These are phyloP conservation scores for Gamsiella multidivaricata DNA, from an alignment of 192 early-diverging fungal species.

Conservation along the genomic window DNA sequence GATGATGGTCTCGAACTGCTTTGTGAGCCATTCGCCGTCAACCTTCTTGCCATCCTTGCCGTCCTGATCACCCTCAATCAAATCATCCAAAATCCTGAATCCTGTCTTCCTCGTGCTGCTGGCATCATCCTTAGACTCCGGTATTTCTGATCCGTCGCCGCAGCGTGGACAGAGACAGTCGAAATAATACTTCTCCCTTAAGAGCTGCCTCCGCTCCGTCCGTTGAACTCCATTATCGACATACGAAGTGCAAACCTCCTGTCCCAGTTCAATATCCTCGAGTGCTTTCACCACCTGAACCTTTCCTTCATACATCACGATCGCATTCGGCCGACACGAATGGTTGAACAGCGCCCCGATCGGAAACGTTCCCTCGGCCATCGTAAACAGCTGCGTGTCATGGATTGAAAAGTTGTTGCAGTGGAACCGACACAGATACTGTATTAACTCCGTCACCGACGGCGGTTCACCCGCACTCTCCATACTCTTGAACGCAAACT, in stretches of 20 bases:
- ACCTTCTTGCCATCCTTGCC: conserved; percentile 26
- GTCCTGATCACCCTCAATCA: conserved; percentile 34
- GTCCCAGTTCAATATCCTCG: conserved; percentile 61
- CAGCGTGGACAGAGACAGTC: conserved; percentile 62
- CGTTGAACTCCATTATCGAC: conserved; percentile 63
- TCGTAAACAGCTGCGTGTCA: conserved; percentile 68
- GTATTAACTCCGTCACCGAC: conserved; percentile 52
- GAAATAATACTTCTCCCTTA: conserved; percentile 65
- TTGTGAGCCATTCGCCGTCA: conserved; percentile 38
- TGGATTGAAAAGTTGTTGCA: conserved; percentile 75
- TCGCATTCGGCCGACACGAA: conserved; percentile 73
- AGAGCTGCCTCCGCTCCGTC: conserved; percentile 36
- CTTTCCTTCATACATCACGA: conserved; percentile 63
- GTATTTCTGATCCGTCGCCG: not conserved
- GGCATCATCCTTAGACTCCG: not conserved
- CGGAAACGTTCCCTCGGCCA: conserved; percentile 73
- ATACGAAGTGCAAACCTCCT: conserved; percentile 69
- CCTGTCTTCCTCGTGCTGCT: not conserved
- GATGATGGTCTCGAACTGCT: conserved; percentile 43
- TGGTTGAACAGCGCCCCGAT: conserved; percentile 74
- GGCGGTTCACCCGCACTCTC: conserved; percentile 22
- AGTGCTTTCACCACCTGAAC: conserved; percentile 63
- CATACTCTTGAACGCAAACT: conserved; percentile 38
- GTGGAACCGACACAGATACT: conserved; percentile 65
- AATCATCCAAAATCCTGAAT: conserved; percentile 39